Percentiles rank a stretch among this genome's conserved stretches.
Conservation (phyloP, 2,329 filamentous ascomycete species). For the Calonectria naviculata region DNA sequence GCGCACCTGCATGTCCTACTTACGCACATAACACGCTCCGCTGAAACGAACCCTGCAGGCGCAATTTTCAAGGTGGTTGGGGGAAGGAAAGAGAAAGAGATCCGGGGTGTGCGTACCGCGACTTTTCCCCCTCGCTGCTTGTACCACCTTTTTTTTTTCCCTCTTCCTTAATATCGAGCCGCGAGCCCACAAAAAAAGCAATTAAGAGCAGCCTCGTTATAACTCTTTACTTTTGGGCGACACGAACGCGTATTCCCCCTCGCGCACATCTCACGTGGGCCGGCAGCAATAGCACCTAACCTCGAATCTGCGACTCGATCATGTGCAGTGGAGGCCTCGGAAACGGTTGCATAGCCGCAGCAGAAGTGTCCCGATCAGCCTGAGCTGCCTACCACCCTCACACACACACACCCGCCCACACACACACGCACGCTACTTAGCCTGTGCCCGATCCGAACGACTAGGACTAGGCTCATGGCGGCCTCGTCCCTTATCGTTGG, state of each 20-base stretch:
- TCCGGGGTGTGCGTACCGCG: neutral
- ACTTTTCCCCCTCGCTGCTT: neutral
- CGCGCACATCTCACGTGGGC: conserved; percentile 9
- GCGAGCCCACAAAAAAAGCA: conserved; percentile 5
- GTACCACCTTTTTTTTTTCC: neutral
- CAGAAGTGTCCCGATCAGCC: conserved; percentile 3
- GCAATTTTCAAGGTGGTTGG: conserved; percentile 11
- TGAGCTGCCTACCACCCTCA: neutral
- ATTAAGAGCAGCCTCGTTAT: neutral
- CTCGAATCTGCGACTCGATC: conserved; percentile 1
- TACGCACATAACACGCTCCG: conserved; percentile 12
- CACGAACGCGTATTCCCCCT: conserved; percentile 12
- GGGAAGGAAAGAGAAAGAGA: neutral
- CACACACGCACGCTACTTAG: neutral
- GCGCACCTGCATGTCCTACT: conserved; percentile 1
- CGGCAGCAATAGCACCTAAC: neutral
- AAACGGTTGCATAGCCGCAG: conserved; percentile 9
- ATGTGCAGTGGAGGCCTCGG: conserved; percentile 20
- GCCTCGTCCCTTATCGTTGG: conserved; percentile 11
- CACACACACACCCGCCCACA: neutral
- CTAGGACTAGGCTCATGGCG: conserved; percentile 7
- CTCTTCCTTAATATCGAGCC: neutral
- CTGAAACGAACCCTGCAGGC: conserved; percentile 11
- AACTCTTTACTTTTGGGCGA: neutral
- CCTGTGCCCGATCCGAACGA: neutral